phyloP scores from a whole-genome alignment of 257 asterid species.

The Scutellaria minor region DNA sequence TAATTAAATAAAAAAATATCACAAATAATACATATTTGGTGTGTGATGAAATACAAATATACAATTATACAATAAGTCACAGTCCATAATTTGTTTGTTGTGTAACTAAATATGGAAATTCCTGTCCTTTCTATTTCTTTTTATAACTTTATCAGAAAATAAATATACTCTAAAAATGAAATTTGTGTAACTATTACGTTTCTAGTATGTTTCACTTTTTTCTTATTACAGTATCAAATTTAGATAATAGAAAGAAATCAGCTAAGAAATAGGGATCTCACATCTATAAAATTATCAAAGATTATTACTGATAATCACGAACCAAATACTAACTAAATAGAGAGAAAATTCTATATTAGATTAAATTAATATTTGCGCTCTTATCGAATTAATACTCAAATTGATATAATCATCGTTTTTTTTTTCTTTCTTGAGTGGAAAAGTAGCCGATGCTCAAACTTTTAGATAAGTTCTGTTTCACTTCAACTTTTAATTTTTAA shows the following conservation, averaged over 20 bases:
- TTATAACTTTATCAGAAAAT: background rate
- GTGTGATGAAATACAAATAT: no score
- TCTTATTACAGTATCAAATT: background rate
- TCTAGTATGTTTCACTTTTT: background rate
- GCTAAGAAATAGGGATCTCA: background rate
- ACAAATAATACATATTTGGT: no score
- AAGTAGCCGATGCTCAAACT: slow-evolving; percentile 5
- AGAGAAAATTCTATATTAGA: background rate
- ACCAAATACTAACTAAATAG: background rate
- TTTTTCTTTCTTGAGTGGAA: background rate
- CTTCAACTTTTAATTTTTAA: background rate
- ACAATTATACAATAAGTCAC: no score
- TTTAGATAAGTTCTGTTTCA: background rate
- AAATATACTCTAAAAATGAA: background rate
- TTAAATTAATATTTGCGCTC: background rate
- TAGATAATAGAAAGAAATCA: background rate
- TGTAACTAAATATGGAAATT: background rate
- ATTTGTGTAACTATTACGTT: slow-evolving; percentile 5
- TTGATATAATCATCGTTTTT: background rate
- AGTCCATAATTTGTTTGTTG: slow-evolving; percentile 3
- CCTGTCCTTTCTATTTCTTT: background rate
- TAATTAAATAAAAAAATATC: no score
- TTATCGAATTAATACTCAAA: background rate
- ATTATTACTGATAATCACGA: background rate
- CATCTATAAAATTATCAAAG: background rate